Base-by-base conservation (phyloP, 2,329 filamentous ascomycete species). In the Talaromyces sp. region DNA sequence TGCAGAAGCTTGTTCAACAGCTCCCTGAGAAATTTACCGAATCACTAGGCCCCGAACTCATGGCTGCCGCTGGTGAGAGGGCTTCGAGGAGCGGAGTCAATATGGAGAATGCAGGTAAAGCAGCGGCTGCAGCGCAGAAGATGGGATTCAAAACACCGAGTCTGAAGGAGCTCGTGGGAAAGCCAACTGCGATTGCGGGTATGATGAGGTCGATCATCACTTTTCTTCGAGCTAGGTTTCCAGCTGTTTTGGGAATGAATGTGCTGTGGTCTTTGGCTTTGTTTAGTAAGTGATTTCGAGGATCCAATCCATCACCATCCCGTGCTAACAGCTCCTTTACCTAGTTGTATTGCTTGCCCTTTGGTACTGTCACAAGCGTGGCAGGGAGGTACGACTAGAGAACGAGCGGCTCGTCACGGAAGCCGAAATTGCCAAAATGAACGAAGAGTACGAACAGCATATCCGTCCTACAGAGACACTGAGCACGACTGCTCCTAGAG, bases 301-400 rank as follows among this genome's bases (percentile, higher is more conserved):
- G 13, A 11, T 13, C 8, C 19, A 19, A 3, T 1, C 46, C n/a
- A 15, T 10, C 2, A 21, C 28, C 3, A 15, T 33, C 2, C 28
- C 6, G 6, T 46, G 7, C 56, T 54, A 35, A 52, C 10, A 25
- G 15, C 7, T 19, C 40, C 1, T 13, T 21, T 13, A 52, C 31
- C n/a, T 57, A 89, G 89, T 97, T 56, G 81, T 97, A 15, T 82
- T 99, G 58, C 94, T 96, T 70, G 90, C 96, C 45, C 86, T 97
- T 66, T 99, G 93, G 92, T 99, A 97, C 76, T 97, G 92, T 76
- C 88, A 97, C 75, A 97, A 97, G 78, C 89, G 94, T 56, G 94
- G 94, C 39, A 85, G 85, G 45, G 93, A 99, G 76, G 86, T 86
- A 6, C 84, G 94, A 53, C 82, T 97, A 11, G 87, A 88, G 69